Base-by-base conservation (phyloP, 345 rosid species). In the Zanthoxylum bungeanum region DNA sequence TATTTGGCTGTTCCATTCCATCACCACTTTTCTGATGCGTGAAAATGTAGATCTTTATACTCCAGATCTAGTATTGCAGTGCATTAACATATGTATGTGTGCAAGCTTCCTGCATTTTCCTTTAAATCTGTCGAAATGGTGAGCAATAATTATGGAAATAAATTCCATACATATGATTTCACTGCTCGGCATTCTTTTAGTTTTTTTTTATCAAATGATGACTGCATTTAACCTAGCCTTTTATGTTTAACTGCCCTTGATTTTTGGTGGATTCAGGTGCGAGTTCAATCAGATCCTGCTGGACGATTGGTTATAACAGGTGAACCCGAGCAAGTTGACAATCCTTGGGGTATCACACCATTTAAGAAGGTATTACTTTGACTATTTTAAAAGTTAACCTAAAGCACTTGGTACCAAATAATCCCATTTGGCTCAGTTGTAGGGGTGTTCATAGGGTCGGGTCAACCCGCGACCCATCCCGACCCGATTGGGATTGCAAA, bases 261-360 rank as follows among this genome's bases (percentile, higher is more conserved):
- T 24, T 53, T 39, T 62, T 69, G 69, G 58, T 63, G 64, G 58
- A 66, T 77, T 73, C 84, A 93, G 97, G 91, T 91, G 76, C 87
- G 88, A 44, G 85, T 93, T 80, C 98, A 91, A 34, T 87, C 95
- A 44, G 98, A 88, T 86, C 93, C 97, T 11, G 95, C 81, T 16
- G 95, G 98, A 68, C 85, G 82, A 60, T 64, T 93, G 71, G 82
- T 93, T 31, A 93, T 93, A 84, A 89, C 89, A 7, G 98, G 97
- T 30, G 79, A 89, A 70, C 97, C 93, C 4, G 91, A 92, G 74
- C 89, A 92, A 78, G 78, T 82, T 70, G 90, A 92, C 78, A 91
- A 88, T 77, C 95, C 95, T 60, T 91, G 97, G 98, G 98, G 97
- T 22, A 89, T 91, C 56, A 87, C 92, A 55, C 93, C 98, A 28